Conservation (phyloP, 768 basidiomycete genomes). For the Boletus reticulatus region DNA sequence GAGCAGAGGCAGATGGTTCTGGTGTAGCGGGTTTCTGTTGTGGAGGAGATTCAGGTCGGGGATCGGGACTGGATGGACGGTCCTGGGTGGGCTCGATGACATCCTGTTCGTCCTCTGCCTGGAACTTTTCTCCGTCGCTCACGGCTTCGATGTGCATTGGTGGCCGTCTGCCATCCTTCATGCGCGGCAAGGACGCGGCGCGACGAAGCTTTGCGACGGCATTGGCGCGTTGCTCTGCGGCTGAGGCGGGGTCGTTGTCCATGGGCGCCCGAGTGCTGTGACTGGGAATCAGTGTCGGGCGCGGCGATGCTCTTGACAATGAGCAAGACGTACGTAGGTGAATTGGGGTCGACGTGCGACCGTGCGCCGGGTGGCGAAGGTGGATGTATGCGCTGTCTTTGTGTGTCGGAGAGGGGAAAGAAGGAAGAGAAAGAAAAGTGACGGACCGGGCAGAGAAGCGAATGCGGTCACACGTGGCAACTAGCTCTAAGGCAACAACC, state of each 20-base stretch:
- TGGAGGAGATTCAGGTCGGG: conserved; percentile 26
- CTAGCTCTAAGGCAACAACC: background rate
- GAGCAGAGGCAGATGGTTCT: conserved; percentile 39
- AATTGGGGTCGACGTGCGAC: conserved; percentile 2
- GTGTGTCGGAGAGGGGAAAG: background rate
- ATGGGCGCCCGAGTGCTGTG: conserved; percentile 19
- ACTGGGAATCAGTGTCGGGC: background rate
- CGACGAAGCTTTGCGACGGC: conserved; percentile 90
- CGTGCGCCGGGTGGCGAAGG: conserved; percentile 1
- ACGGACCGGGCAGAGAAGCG: conserved; percentile 10
- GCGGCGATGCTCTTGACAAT: background rate
- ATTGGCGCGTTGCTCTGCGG: conserved; percentile 79
- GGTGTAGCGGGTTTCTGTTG: conserved; percentile 36
- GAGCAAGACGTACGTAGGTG: conserved; percentile 4
- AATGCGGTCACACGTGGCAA: conserved; percentile 17
- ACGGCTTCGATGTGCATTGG: conserved; percentile 83
- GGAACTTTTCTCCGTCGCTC: conserved; percentile 73
- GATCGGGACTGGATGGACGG: conserved; percentile 19
- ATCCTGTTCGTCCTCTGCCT: conserved; percentile 35
- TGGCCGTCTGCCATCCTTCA: conserved; percentile 87
- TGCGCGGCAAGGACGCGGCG: conserved; percentile 86
- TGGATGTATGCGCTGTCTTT: conserved; percentile 14
- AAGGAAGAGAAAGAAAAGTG: background rate
- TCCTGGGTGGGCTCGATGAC: conserved; percentile 5
- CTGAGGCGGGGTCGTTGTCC: conserved; percentile 39